Conservation (phyloP, 108 stramenopile species). For the Mediolabrus comicus region DNA sequence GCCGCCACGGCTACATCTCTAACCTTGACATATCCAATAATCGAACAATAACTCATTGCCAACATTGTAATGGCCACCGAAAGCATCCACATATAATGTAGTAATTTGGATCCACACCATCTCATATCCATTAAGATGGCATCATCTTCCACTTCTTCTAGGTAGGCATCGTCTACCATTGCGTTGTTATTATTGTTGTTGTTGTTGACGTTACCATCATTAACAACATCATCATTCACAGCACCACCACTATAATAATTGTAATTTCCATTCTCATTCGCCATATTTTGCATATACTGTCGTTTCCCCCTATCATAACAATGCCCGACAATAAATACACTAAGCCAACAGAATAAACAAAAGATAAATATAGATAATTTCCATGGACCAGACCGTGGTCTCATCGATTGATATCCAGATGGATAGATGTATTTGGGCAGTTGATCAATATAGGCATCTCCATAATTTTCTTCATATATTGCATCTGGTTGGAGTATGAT, state of each 20-base stretch:
- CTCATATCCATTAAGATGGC: slow-evolving; percentile 59
- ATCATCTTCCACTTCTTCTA: slow-evolving; percentile 60
- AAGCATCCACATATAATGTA: slow-evolving; percentile 80
- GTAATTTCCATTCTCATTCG: too few relatives aligned
- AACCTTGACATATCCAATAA: slow-evolving; percentile 88
- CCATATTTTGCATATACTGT: not conserved
- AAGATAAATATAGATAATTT: slow-evolving; percentile 70
- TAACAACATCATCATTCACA: slow-evolving; percentile 1
- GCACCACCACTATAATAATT: slow-evolving; percentile 32
- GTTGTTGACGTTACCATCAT: slow-evolving; percentile 10
- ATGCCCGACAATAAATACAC: slow-evolving; percentile 82
- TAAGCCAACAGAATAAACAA: slow-evolving; percentile 71
- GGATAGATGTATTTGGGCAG: slow-evolving; percentile 81
- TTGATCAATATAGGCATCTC: slow-evolving; percentile 78
- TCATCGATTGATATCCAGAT: slow-evolving; percentile 84
- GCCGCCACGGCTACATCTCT: slow-evolving; percentile 85
- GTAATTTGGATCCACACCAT: slow-evolving; percentile 74
- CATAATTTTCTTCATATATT: slow-evolving; percentile 83
- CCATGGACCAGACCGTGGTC: slow-evolving; percentile 83
- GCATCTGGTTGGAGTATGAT: slow-evolving; percentile 49
- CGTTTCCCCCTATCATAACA: slow-evolving; percentile 56
- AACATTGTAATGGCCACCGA: slow-evolving; percentile 77
- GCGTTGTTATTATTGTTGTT: slow-evolving; percentile 10
- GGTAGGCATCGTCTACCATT: slow-evolving; percentile 34
- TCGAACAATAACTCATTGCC: slow-evolving; percentile 70